Evolutionary conservation across 331 rosid genomes (phyloP).

Genomic region (Rhamnella rubrinervis): DNA sequence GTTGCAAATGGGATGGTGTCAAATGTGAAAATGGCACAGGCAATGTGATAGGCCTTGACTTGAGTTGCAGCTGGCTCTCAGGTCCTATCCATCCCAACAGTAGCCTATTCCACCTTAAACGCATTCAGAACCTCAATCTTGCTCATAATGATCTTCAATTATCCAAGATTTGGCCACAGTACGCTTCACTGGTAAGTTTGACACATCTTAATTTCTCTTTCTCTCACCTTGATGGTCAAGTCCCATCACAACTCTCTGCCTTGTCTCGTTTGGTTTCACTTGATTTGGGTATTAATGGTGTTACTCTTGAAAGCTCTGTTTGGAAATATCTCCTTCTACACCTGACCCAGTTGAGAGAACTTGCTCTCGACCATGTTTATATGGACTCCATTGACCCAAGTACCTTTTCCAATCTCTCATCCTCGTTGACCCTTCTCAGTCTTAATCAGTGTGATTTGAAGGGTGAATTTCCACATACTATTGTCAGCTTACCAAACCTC

Average conservation of each 20-base stretch:
- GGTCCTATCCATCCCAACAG: not conserved
- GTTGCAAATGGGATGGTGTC: conserved; percentile 6
- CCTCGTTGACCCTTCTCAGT: not conserved
- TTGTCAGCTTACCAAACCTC: not conserved
- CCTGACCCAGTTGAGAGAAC: not conserved
- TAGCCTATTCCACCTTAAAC: not conserved
- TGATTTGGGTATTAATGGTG: not conserved
- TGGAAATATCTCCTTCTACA: not conserved
- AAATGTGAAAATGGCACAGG: not conserved
- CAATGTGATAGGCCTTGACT: conserved; percentile 1
- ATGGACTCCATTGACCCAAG: not conserved
- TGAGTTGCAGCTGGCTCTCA: not conserved
- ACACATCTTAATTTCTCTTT: not conserved
- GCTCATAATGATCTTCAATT: not conserved
- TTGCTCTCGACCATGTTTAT: not conserved
- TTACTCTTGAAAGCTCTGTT: not conserved
- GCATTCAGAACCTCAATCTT: conserved; percentile 3
- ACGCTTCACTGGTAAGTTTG: not conserved
- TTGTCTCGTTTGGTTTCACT: conserved; percentile 1
- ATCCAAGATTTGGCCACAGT: not conserved
- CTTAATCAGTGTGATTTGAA: not conserved
- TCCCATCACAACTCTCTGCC: not conserved
- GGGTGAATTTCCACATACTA: not conserved
- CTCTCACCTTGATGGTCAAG: not conserved
- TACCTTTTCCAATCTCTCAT: not conserved